These are phyloP conservation scores for Strobilomyces dryophilus DNA, from an alignment of 768 basidiomycete genomes.

Conservation along the genomic window DNA sequence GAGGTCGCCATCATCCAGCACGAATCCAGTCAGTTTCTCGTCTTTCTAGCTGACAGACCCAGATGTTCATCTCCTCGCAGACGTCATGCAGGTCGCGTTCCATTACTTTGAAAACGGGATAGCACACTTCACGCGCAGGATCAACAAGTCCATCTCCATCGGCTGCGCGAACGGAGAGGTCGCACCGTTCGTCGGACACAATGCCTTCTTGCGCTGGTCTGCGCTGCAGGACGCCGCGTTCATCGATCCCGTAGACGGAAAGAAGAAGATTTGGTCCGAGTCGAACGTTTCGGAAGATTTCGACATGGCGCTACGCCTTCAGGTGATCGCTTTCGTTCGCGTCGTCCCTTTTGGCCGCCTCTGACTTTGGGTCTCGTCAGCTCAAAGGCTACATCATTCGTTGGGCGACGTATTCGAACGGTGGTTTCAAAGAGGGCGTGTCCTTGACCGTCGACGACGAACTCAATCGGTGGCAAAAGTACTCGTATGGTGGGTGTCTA, in stretches of 20 bases:
- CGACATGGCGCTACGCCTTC: constrained; percentile 58
- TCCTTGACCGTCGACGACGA: constrained; percentile 89
- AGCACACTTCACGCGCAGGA: constrained; percentile 87
- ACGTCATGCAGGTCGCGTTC: constrained; percentile 86
- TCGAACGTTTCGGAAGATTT: constrained; percentile 67
- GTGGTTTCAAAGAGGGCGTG: constrained; percentile 91
- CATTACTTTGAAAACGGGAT: constrained; percentile 93
- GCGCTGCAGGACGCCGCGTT: constrained; percentile 88
- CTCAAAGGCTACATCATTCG: constrained; percentile 31
- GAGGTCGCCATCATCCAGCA: constrained; percentile 93
- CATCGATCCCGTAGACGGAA: constrained; percentile 43
- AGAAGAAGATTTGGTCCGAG: constrained; percentile 76
- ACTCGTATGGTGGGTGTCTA: constrained; percentile 57
- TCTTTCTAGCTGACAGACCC: constrained; percentile 8
- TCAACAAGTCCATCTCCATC: constrained; percentile 81
- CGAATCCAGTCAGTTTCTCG: constrained; percentile 53
- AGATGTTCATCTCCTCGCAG: constrained; percentile 30
- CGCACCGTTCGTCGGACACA: constrained; percentile 78
- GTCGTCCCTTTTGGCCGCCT: constrained; percentile 51
- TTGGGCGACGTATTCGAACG: constrained; percentile 81
- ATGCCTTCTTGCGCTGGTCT: constrained; percentile 87
- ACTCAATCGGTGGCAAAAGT: constrained; percentile 91
- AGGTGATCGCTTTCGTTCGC: constrained; percentile 31
- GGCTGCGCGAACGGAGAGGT: constrained; percentile 78
- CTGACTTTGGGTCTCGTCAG: constrained; percentile 32